phyloP scores from a whole-genome alignment of 345 rosid genomes.

The Rhodomyrtus tomentosa region DNA sequence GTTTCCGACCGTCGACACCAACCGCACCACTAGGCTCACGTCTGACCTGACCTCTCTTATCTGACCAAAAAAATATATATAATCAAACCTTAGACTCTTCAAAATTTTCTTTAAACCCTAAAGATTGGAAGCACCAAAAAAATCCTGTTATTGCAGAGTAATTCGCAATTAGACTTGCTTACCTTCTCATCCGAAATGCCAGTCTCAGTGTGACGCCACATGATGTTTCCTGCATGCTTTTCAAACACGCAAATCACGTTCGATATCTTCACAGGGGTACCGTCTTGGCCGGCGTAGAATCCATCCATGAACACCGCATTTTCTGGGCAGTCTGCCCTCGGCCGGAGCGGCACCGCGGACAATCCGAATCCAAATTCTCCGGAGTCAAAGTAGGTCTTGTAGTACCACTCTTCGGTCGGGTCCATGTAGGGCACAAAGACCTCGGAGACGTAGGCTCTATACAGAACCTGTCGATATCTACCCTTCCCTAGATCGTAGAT shows the following conservation, averaged over 20 bases:
- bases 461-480: constrained; percentile 30
- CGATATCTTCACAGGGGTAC: constrained; percentile 27
- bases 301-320: constrained; percentile 52
- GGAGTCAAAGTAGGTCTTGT: constrained; percentile 53
- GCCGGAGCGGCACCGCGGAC: constrained; percentile 39
- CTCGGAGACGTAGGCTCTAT: constrained; percentile 62
- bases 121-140: neutral
- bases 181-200: constrained; percentile 63
- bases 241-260: constrained; percentile 59
- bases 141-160: neutral
- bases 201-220: constrained; percentile 59
- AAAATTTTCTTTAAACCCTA: neutral
- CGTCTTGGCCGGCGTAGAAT: constrained; percentile 38
- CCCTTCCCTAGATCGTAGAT: constrained; percentile 27
- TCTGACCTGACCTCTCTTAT: constrained; percentile 49
- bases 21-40: constrained; percentile 53
- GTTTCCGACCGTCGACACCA: constrained; percentile 70
- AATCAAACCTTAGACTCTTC: neutral
- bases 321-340: constrained; percentile 45
- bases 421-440: constrained; percentile 83
- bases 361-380: constrained; percentile 78
- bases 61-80: constrained; percentile 30
- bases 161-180: neutral
- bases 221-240: constrained; percentile 39
- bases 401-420: constrained; percentile 73